A percentile compares a stretch with the other conserved stretches of the same genome.
phyloP scores from a whole-genome alignment of 768 basidiomycete genomes.

The Cyclocybe aegerita region DNA sequence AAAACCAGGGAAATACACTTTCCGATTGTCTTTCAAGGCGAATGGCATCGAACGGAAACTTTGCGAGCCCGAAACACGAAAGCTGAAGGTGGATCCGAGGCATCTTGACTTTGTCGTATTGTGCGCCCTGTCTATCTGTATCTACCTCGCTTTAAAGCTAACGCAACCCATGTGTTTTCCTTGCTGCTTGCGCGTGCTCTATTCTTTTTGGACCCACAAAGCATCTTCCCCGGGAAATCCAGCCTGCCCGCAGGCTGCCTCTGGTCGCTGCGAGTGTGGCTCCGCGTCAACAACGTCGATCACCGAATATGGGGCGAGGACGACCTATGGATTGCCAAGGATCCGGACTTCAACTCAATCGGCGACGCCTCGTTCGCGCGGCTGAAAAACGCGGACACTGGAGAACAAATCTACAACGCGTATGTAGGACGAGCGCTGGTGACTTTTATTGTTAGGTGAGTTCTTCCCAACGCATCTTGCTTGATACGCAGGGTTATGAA shows the following conservation, averaged over 20 bases:
- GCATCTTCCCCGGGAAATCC: conserved; percentile 60
- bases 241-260: conserved; percentile 53
- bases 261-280: conserved; percentile 63
- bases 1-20: conserved; percentile 46
- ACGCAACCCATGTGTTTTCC: background rate
- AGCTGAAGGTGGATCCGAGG: conserved; percentile 52
- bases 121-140: conserved; percentile 32
- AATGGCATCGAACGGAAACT: conserved; percentile 56
- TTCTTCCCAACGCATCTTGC: background rate
- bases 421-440: conserved; percentile 57
- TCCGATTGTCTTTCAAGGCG: conserved; percentile 53
- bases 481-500: background rate
- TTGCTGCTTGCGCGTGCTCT: background rate
- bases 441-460: conserved; percentile 54
- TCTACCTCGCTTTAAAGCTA: too few species aligned
- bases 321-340: conserved; percentile 64
- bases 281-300: conserved; percentile 54
- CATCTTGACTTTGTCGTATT: conserved; percentile 61
- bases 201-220: conserved; percentile 17
- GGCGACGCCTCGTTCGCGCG: conserved; percentile 56
- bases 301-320: conserved; percentile 66
- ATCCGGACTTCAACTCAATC: conserved; percentile 62
- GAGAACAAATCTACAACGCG: conserved; percentile 53
- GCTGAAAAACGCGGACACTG: conserved; percentile 39
- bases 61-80: conserved; percentile 45